phyloP scores from a whole-genome alignment of 257 asterid species.

The Ballota nigra region DNA sequence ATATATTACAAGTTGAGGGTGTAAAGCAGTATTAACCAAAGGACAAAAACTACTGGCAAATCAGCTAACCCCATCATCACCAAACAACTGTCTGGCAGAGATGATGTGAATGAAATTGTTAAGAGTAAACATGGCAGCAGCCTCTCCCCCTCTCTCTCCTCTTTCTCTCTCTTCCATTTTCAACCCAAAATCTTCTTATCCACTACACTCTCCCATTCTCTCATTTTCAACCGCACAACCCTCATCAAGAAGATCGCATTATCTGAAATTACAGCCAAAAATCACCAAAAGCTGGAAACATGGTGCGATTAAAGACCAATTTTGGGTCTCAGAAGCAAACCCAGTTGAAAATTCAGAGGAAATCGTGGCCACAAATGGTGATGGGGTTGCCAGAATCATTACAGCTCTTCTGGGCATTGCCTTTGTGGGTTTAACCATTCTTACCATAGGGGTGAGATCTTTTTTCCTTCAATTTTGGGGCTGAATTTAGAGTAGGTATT shows the following conservation, averaged over 20 bases:
- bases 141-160: conserved; percentile 32
- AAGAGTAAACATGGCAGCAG: conserved; percentile 30
- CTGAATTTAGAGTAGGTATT: background rate
- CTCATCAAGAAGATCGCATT: conserved; percentile 1
- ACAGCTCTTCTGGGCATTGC: conserved; percentile 60
- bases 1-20: background rate
- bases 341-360: conserved; percentile 46
- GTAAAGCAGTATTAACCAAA: background rate
- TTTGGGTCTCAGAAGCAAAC: conserved; percentile 47
- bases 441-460: conserved; percentile 63
- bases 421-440: conserved; percentile 68
- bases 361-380: conserved; percentile 38
- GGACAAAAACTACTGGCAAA: background rate
- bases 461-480: background rate
- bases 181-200: conserved; percentile 18
- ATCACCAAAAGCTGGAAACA: conserved; percentile 38
- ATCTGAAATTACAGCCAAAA: conserved; percentile 21
- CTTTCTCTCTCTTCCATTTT: conserved; percentile 26
- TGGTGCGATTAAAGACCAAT: conserved; percentile 27
- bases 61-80: conserved; percentile 17
- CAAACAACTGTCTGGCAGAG: conserved; percentile 9
- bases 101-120: conserved; percentile 22
- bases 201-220: conserved; percentile 3
- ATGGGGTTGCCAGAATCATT: conserved; percentile 44
- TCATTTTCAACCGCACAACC: conserved; percentile 15